phyloP scores from a whole-genome alignment of 768 basidiomycete genomes.

The Mycena sanguinolenta region DNA sequence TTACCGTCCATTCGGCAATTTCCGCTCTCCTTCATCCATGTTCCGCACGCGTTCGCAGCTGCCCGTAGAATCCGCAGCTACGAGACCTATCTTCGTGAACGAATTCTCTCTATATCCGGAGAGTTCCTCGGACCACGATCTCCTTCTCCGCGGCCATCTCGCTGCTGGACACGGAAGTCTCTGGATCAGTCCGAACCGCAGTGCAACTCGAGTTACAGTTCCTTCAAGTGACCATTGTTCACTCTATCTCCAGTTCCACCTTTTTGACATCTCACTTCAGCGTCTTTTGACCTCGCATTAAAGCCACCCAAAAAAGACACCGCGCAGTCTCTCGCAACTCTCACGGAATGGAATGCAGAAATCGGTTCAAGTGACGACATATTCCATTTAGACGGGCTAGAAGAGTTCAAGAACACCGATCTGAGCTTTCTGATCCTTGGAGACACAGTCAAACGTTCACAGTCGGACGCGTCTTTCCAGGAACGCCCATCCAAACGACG shows the following conservation, averaged over 20 bases:
- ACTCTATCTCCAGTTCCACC: background rate
- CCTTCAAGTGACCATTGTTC: background rate
- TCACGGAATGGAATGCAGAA: slow-evolving; percentile 57
- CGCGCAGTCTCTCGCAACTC: slow-evolving; percentile 20
- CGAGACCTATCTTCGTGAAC: slow-evolving; percentile 25
- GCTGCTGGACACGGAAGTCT: slow-evolving; percentile 16
- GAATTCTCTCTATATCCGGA: slow-evolving; percentile 19
- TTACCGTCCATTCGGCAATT: no score
- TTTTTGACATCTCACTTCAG: background rate
- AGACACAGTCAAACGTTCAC: slow-evolving; percentile 13
- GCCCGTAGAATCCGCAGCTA: slow-evolving; percentile 2
- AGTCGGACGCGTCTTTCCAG: slow-evolving; percentile 11
- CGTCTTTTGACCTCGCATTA: slow-evolving; percentile 2
- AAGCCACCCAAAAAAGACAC: slow-evolving; percentile 7
- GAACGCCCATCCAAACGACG: slow-evolving; percentile 46
- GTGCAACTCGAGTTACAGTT: background rate
- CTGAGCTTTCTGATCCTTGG: slow-evolving; percentile 36
- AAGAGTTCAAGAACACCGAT: slow-evolving; percentile 58
- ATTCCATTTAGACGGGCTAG: slow-evolving; percentile 53
- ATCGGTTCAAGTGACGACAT: slow-evolving; percentile 50
- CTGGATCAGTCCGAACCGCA: slow-evolving; percentile 17
- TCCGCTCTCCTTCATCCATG: slow-evolving; percentile 23
- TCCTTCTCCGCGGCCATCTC: slow-evolving; percentile 7
- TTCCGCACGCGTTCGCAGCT: slow-evolving; percentile 36
- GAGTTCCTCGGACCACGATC: slow-evolving; percentile 10